These are phyloP conservation scores for Bipolaris cookei DNA, from an alignment of 2,329 filamentous ascomycete species.

Conservation along the genomic window DNA sequence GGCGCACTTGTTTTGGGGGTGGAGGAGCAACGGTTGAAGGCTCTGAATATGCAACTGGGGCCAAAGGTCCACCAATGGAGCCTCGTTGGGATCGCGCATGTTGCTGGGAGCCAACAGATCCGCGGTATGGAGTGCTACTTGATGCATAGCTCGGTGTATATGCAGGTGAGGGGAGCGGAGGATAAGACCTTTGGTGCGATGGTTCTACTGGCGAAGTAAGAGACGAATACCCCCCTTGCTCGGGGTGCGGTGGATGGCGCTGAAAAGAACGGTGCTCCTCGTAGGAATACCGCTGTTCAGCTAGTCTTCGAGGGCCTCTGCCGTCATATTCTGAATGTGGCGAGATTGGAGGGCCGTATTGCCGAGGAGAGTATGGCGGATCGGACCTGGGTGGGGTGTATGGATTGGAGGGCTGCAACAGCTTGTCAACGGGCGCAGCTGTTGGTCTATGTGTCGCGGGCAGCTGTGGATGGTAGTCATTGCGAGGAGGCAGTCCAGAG, in stretches of 20 bases:
- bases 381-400: constrained; percentile 51
- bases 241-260: constrained; percentile 35
- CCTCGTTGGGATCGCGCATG: constrained; percentile 47
- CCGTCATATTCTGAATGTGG: constrained; percentile 46
- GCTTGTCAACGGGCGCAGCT: constrained; percentile 46
- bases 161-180: constrained; percentile 47
- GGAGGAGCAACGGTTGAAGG: constrained; percentile 40
- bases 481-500: constrained; percentile 39
- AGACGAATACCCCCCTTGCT: constrained; percentile 43
- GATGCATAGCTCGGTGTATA: constrained; percentile 50
- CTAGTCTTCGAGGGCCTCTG: constrained; percentile 35
- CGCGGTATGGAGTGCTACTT: constrained; percentile 48
- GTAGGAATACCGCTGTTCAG: constrained; percentile 43
- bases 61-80: constrained; percentile 42
- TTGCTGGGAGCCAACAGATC: constrained; percentile 47
- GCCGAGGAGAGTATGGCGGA: constrained; percentile 49
- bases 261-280: constrained; percentile 42
- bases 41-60: constrained; percentile 42
- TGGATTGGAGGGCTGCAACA: constrained; percentile 44
- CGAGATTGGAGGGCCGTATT: constrained; percentile 47
- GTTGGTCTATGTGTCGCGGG: constrained; percentile 34
- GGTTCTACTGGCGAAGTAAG: constrained; percentile 47
- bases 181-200: constrained; percentile 43
- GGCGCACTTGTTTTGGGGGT: constrained; percentile 37
- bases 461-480: constrained; percentile 37